Percentiles rank a stretch among this genome's conserved stretches.
These are phyloP conservation scores for Huntiella omanensis DNA, from an alignment of 2,329 filamentous ascomycete genomes.

Conservation along the genomic window DNA sequence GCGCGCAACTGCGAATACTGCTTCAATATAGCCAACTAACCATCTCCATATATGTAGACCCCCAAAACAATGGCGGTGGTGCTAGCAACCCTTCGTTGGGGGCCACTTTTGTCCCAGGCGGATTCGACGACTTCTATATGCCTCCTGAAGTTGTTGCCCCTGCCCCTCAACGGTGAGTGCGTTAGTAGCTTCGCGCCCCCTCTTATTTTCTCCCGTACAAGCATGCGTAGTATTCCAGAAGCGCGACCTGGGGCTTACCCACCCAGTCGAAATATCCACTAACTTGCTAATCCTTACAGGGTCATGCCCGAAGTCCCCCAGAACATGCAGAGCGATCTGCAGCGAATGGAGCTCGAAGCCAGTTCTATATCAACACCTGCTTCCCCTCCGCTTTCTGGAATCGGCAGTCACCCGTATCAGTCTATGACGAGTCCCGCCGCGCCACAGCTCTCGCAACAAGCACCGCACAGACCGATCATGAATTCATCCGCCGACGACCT, in stretches of 20 bases:
- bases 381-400: constrained; percentile 15
- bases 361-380: constrained; percentile 24
- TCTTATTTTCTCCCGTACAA: constrained; percentile 2
- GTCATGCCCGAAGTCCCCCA: constrained; percentile 90
- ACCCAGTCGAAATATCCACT: constrained; percentile 6
- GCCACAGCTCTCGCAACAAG: constrained; percentile 9
- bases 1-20: not conserved
- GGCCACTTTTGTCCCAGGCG: constrained; percentile 40
- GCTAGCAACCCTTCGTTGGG: constrained; percentile 19
- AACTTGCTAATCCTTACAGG: constrained; percentile 26
- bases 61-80: constrained; percentile 1
- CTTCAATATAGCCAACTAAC: not conserved
- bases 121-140: constrained; percentile 41
- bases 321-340: constrained; percentile 89
- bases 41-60: constrained; percentile 3
- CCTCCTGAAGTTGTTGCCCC: constrained; percentile 37
- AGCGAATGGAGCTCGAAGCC: constrained; percentile 73
- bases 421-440: constrained; percentile 19
- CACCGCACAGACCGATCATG: constrained; percentile 3
- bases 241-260: not conserved
- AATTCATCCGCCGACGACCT: constrained; percentile 21
- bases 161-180: constrained; percentile 32
- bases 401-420: constrained; percentile 19
- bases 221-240: not conserved
- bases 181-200: constrained; percentile 5